Evolutionary conservation across 2,329 filamentous ascomycete species (phyloP), one percentile per base, ranked within the genome.

Genomic region (Seiridium unicorne): DNA sequence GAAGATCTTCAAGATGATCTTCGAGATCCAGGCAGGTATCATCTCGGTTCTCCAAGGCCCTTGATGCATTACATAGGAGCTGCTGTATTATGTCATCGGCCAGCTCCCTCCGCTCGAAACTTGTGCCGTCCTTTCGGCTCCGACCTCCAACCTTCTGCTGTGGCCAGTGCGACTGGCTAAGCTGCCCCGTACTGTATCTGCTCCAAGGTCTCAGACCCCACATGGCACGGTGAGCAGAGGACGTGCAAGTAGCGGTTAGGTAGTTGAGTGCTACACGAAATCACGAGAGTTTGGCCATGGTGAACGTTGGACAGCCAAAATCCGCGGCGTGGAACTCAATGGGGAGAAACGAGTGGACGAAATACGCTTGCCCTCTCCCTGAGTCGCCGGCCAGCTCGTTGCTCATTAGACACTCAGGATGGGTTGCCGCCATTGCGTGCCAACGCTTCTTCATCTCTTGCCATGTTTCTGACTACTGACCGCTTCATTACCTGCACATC

Each of bases 1-100:
- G 55, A 58, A 51, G 55, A 58, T 58, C 55, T 58, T 58, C 55
- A 51, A 31, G 18, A 26, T 42, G 38, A 42, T 2, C 38, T 42
- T 42, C 38, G 13, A 42, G 38, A 42, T 42, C 38, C 7, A 42
- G 13, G 38, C 38, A 42, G 38, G 7, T 2, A 8, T 42, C 38
- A 42, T 42, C 7, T 42, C 38, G 38, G 38, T 13, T 42, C 38
- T 42, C 38, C 7, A 42, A 42, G 38, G 7, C 7, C 13, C 38
- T 13, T 42, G 38, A 7, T 42, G 38, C 38, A 26, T 1, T 26
- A 26, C 38, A 42, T 8, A 42, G 26, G 47, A 6, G 11, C n/a
- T 32, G n/a, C 32, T 51, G 32, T 51, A 51, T 58, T 58, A 58
- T 58, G 55, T 58, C 55, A 58, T 58, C 55, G 9, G 32, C 44